Base-by-base conservation (phyloP, 345 rosid genomes). In the Salix suchowensis region DNA sequence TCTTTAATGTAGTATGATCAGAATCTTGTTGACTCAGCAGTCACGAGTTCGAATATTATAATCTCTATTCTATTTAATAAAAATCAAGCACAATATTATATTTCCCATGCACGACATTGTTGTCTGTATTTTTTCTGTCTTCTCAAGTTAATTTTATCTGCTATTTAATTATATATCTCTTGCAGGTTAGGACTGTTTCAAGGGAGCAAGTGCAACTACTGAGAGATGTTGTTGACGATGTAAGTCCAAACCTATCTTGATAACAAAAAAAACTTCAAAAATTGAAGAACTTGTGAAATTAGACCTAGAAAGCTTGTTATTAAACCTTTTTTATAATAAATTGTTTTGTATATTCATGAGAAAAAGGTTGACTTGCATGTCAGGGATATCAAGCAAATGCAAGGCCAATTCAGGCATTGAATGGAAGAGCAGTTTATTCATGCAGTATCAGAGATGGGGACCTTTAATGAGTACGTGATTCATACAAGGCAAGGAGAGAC, bases 301-400 rank as follows among this genome's bases (percentile, higher is more conserved):
- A 39, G 7, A 37, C 10, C 40, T 37, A 37, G 9, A 39, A 39
- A 1, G 40, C 40, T 39, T 7, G 40, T 39, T 39, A 39, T 39
- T 39, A 39, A 39, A 37, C 10, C 40, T 39, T 39, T 39, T 39
- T 39, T 39, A 39, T 39, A 7, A 8, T 39, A 39, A 39, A 39
- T 39, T 39, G 9, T 39, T 39, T 39, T 39, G 40, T 39, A 7
- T 7, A 39, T 7, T 39, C 40, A 39, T 4, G 66, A 32, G 34
- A 3, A 32, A 32, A 32, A 32, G 34, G 5, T 26, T 60, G 4
- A 28, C 2, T 54, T 62, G 9, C 67, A 19, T 66, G 23, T 7
- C 80, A 90, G 97, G 89, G 89, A 61, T 87, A 72, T 80, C 83
- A 84, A 75, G 48, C 64, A 68, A 87, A 90, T 81, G 84, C 97